Base-by-base conservation (phyloP, 73 alveolate genomes). In the Paraurostyla sp. region DNA sequence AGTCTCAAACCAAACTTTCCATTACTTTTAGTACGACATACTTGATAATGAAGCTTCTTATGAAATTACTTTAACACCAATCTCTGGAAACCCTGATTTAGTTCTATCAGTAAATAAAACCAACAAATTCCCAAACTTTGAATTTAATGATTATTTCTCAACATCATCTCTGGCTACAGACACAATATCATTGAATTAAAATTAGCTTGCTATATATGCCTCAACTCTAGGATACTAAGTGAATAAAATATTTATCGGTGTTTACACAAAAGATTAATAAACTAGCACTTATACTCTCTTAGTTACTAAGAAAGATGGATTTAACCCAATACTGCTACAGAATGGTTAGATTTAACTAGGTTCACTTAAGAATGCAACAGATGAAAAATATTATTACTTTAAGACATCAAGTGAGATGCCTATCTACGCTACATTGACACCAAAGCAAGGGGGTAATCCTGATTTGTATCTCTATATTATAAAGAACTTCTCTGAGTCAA, bases 71-170 rank as follows among this genome's bases (percentile, higher is more conserved):
- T 45, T 91, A 25, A 91, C 96, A 33, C 89, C 92, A 0, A 48
- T 91, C 4, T 33, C 63, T 0, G 96, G 96, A 36, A 59, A 91
- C 46, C 93, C 96, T 16, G 91, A 84, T 48, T 33, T 91, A n/a
- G 88, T 83, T 18, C 63, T 91, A 11, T 83, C 96, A 11, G 32
- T 84, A 9, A 91, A 78, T 27, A 20, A 18, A 23, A 23, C 11
- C 20, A 78, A 84, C 49, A 43, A 83, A 33, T 62, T 63, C 46
- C 92, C 92, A 6, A 45, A 59, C 30, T n/a, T 30, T 25, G 15
- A 22, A 23, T 30, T 11, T 11, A 56, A 56, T 36, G 65, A 62
- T 6, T 63, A 41, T 41, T 6, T 56, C 3, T 60, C 92, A 16
- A 35, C 36, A 65, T 27, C 7, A 22, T 0, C 13, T 9, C 29